Base-by-base conservation (phyloP, 2,329 filamentous ascomycete genomes). In the Beauveria sp. region DNA sequence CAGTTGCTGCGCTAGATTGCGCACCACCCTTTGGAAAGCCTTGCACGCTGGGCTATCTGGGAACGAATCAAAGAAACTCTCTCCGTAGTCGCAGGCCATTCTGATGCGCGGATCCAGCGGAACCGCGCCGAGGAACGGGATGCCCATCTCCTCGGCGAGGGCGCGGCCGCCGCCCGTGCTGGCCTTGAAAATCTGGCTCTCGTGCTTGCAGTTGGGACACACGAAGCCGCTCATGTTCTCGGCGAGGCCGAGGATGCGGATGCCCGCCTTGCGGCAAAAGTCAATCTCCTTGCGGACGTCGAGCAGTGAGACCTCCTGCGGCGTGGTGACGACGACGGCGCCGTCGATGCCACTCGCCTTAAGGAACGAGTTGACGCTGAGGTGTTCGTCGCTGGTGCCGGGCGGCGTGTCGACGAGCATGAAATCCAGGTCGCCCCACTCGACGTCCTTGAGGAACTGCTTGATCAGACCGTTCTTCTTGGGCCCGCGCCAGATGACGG, bases 401-500 rank as follows among this genome's bases (percentile, higher is more conserved):
- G 94, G 94, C 1, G 96, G 94, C 1, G 94, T 99, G 73, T 99
- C 94, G 12, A 97, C 91, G 56, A 99, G 82, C 62, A 99, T 72
- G 67, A 93, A 96, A 70, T 99, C 94, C 73, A 97, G 79, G 63
- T 96, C 90, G 10, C 94, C 94, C 94, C 96, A 99, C 71, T 96
- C 91, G 7, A 99, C 94, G 70, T 99, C 96, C 78, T 96, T 97
- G 56, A 99, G 77, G 68, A 99, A 99, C 73, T 96, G 90, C 79
- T 99, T 99, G 71, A 99, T 97, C 61, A 99, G 77, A 0, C 94
- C 94, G 70, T 97, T 99, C 83, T 99, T 99, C 83, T 99, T 99
- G 3, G 94, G 89, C 0, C 94, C 94, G 55, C 94, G 84, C 94
- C 94, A 99, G 66, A 99, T 99, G 46, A 99, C 88, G 3, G 94